Evolutionary conservation across 73 alveolate genomes (phyloP), one percentile per base, ranked within the genome.

Genomic region (Tetrahymena borealis): DNA sequence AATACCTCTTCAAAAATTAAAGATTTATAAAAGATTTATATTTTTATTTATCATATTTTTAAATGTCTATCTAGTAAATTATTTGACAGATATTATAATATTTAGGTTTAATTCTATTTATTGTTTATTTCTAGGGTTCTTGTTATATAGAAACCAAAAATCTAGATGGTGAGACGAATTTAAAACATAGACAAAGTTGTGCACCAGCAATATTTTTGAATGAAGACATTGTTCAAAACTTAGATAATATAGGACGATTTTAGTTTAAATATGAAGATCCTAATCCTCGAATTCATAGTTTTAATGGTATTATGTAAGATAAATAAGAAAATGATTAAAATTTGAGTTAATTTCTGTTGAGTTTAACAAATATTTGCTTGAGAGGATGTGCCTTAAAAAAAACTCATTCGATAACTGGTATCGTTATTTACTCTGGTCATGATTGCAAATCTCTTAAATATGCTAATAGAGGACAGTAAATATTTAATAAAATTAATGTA

Each of bases 101-200:
- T n/a, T n/a, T n/a, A n/a, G n/a, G n/a, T n/a, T n/a, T n/a, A n/a
- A n/a, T n/a, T n/a, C n/a, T n/a, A n/a, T n/a, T n/a, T n/a, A n/a
- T n/a, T n/a, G n/a, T n/a, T n/a, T n/a, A n/a, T n/a, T n/a, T n/a
- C n/a, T n/a, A 93, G 90, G 39, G 95, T 40, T 31, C 92, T 41
- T 95, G 95, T n/a, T 60, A 79, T 60, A 97, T 98, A 0, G 99
- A 98, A 90, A 98, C 99, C 7, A 98, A 95, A 95, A 95, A 97
- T 78, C 94, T 98, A 15, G 99, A 98, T 94, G 99, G 99, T 2
- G 99, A 98, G 91, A 97, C 98, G 18, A 98, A 98, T 96, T 91
- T 98, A 90, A 98, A 98, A 91, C 96, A 97, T 60, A 97, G 97
- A 91, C 39, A 93, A 18, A 60, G 85, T 38, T 92, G 94, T 92